Conservation (phyloP, 2,329 filamentous ascomycete species). For the Cercospora zeina region DNA sequence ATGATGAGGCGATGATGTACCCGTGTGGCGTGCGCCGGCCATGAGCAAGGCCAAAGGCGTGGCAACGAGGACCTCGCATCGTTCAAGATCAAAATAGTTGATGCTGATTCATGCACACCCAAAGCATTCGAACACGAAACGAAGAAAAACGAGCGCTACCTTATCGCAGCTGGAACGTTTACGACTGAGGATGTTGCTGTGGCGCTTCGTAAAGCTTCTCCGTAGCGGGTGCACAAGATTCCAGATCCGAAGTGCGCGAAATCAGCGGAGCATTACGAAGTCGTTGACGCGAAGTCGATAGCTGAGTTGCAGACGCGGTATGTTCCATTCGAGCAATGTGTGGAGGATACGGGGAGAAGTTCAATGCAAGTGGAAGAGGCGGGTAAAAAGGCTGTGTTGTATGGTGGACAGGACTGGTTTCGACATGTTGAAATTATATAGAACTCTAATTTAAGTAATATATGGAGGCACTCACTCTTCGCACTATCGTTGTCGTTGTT, state of each 20-base stretch:
- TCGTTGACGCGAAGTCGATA: constrained; percentile 1
- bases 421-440: no score
- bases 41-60: background rate
- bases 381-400: constrained; percentile 3
- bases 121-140: background rate
- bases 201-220: background rate
- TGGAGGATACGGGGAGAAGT: constrained; percentile 4
- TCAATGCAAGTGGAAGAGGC: constrained; percentile 11
- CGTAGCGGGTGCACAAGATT: background rate
- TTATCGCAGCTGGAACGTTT: background rate
- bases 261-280: constrained; percentile 5
- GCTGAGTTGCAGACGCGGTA: constrained; percentile 2
- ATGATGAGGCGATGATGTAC: no score
- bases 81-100: no score
- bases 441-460: no score
- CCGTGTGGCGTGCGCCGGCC: background rate
- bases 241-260: background rate
- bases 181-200: constrained; percentile 4
- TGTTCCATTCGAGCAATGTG: constrained; percentile 7
- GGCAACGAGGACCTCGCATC: background rate
- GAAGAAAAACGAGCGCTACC: constrained; percentile 6
- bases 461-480: no score
- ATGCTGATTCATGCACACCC: no score
- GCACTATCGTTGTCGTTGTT: no score
- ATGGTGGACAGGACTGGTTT: constrained; percentile 21